Evolutionary conservation across 2,329 filamentous ascomycete species (phyloP).

Genomic region (Diaporthe helianthi): DNA sequence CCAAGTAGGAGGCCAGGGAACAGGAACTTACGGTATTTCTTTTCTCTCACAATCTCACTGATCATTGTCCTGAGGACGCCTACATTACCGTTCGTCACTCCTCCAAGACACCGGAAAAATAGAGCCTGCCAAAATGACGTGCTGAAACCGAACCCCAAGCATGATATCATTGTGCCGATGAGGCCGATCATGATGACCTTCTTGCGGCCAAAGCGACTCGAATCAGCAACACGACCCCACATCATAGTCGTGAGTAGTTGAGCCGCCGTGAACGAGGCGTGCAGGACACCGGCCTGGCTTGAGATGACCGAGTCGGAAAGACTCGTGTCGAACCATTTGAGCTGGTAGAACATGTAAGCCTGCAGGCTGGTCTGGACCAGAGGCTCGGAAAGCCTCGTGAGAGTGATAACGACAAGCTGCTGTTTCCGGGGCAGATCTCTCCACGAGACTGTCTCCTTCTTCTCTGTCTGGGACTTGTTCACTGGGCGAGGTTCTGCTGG

Average conservation of each 20-base stretch:
- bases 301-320: slow-evolving; percentile 71
- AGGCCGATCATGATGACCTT: slow-evolving; percentile 79
- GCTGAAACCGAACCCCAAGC: slow-evolving; percentile 75
- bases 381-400: slow-evolving; percentile 82
- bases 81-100: slow-evolving; percentile 75
- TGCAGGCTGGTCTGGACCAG: slow-evolving; percentile 78
- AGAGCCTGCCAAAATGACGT: slow-evolving; percentile 67
- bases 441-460: slow-evolving; percentile 66
- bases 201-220: slow-evolving; percentile 73
- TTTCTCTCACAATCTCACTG: slow-evolving; percentile 52
- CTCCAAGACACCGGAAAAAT: slow-evolving; percentile 69
- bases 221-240: slow-evolving; percentile 77
- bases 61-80: slow-evolving; percentile 77
- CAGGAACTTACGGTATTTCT: slow-evolving; percentile 45
- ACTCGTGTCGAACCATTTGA: slow-evolving; percentile 73
- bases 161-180: slow-evolving; percentile 68
- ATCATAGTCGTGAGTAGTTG: slow-evolving; percentile 84
- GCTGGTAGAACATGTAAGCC: slow-evolving; percentile 86
- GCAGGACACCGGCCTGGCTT: slow-evolving; percentile 77
- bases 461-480: neutral
- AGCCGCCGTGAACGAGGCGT: slow-evolving; percentile 80
- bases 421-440: slow-evolving; percentile 75
- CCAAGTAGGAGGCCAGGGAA: neutral
- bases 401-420: slow-evolving; percentile 78
- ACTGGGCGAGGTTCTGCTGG: neutral